Evolutionary conservation across 1,284 basidiomycete genomes (phyloP).

Genomic region (Ceratobasidium sp.): DNA sequence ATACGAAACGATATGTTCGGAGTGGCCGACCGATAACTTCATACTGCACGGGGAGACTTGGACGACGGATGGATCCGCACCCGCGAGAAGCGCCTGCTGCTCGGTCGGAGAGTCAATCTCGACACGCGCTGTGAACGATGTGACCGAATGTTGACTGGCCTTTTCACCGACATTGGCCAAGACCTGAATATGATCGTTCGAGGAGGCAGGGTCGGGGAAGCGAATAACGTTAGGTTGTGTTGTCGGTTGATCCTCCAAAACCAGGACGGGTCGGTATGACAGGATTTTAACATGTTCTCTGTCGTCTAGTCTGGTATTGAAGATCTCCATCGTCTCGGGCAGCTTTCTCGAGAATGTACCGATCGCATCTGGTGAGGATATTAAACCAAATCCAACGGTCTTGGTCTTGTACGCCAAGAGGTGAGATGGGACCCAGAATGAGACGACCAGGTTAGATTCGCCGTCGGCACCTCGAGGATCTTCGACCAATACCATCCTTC

Average conservation of each 20-base stretch:
- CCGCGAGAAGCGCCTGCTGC: not conserved
- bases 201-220: not conserved
- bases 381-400: not conserved
- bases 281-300: not conserved
- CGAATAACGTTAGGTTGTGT: too few relatives aligned
- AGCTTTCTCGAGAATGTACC: not conserved
- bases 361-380: too few relatives aligned
- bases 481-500: not conserved
- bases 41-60: slow-evolving; percentile 16
- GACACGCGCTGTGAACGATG: slow-evolving; percentile 8
- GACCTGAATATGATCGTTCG: too few relatives aligned
- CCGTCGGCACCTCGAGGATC: slow-evolving; percentile 21
- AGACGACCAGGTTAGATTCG: slow-evolving; percentile 17
- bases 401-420: not conserved
- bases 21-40: not conserved
- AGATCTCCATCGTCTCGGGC: not conserved
- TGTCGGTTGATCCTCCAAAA: not conserved
- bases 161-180: too few relatives aligned
- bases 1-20: not conserved
- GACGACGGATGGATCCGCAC: not conserved
- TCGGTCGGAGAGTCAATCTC: not conserved
- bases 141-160: not conserved
- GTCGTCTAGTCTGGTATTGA: not conserved
- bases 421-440: slow-evolving; percentile 23
- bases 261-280: not conserved